A percentile compares a stretch with the other conserved stretches of the same genome.
Evolutionary conservation across 345 rosid genomes (phyloP).

Genomic region (Bruguiera parviflora): DNA sequence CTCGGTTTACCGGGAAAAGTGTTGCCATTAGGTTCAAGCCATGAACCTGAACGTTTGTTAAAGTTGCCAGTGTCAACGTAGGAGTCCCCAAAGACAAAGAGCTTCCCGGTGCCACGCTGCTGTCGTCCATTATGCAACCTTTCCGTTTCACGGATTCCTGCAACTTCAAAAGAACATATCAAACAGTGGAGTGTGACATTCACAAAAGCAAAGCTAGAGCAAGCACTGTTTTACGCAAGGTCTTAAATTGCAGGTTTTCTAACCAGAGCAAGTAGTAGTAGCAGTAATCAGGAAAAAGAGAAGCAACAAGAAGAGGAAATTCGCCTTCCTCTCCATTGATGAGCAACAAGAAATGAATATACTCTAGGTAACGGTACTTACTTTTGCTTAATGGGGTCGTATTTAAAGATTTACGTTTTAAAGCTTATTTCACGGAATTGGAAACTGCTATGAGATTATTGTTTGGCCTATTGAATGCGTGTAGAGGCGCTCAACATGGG

Average conservation of each 20-base stretch:
- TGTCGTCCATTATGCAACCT: background rate
- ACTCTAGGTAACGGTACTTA: too few relatives aligned
- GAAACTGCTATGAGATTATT: too few relatives aligned
- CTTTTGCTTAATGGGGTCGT: too few relatives aligned
- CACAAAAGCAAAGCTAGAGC: background rate
- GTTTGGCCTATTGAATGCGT: too few relatives aligned
- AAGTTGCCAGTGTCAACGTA: constrained; percentile 19
- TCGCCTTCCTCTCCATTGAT: background rate
- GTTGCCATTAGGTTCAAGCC: constrained; percentile 15
- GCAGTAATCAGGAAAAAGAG: background rate
- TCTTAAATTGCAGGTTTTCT: background rate
- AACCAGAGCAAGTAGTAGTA: background rate
- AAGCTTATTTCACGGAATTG: too few relatives aligned
- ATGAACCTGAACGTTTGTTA: background rate
- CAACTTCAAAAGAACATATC: background rate
- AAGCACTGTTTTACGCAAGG: too few relatives aligned
- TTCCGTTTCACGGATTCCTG: background rate
- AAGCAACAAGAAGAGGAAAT: background rate
- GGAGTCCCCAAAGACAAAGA: constrained; percentile 22
- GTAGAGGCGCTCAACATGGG: too few relatives aligned
- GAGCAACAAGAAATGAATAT: background rate
- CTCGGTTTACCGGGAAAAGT: constrained; percentile 19
- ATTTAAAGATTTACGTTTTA: too few relatives aligned
- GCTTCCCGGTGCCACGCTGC: constrained; percentile 1
- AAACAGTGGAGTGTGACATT: background rate